Evolutionary conservation across 116 monocot species (phyloP).

Genomic region (Iris pallida): DNA sequence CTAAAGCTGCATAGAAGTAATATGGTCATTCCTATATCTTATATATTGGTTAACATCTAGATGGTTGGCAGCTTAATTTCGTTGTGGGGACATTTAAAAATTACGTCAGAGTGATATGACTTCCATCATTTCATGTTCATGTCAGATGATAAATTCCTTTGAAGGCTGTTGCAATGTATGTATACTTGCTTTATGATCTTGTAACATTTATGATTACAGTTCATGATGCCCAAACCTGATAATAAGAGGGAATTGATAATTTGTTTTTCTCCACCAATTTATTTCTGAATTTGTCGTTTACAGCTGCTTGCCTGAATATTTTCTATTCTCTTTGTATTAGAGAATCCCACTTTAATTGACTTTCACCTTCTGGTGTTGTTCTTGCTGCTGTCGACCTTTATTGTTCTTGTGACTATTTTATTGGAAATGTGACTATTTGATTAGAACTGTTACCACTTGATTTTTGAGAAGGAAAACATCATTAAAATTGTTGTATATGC

Average conservation of each 20-base stretch:
- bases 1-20: background rate
- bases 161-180: background rate
- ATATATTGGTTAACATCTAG: conserved; percentile 12
- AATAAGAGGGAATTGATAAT: background rate
- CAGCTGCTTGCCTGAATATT: background rate
- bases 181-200: background rate
- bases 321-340: too few species aligned
- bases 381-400: too few species aligned
- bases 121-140: conserved; percentile 7
- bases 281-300: too few species aligned
- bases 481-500: too few species aligned
- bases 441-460: too few species aligned
- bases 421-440: too few species aligned
- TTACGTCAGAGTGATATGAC: conserved; percentile 15
- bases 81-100: conserved; percentile 3
- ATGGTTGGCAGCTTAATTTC: conserved; percentile 23
- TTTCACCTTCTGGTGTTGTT: too few species aligned
- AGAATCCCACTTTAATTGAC: too few species aligned
- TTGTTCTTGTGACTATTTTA: too few species aligned
- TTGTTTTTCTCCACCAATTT: too few species aligned
- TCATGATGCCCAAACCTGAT: background rate
- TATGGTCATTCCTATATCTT: conserved; percentile 1
- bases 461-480: too few species aligned
- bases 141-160: background rate
- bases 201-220: background rate